These are phyloP conservation scores for Neolentinus lepideus DNA, from an alignment of 1,284 basidiomycete genomes.

Conservation along the genomic window DNA sequence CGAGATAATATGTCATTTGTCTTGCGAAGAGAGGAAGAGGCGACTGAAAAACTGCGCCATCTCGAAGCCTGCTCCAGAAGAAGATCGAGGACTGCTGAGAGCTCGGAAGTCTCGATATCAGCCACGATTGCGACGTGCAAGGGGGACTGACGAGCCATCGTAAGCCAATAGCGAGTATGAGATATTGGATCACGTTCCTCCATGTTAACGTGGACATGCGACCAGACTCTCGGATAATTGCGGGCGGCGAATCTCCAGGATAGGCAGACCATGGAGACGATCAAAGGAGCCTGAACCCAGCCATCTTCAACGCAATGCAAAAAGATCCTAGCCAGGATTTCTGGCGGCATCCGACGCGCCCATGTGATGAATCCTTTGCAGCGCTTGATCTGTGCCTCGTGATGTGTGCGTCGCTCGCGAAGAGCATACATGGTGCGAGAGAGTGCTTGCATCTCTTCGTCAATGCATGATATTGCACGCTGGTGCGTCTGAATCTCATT, in stretches of 20 bases:
- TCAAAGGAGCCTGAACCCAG: constrained; percentile 48
- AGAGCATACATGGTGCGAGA: constrained; percentile 33
- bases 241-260: constrained; percentile 49
- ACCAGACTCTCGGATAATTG: constrained; percentile 46
- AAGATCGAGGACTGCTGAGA: constrained; percentile 29
- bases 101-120: constrained; percentile 14
- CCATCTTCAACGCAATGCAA: constrained; percentile 40
- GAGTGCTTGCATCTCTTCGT: constrained; percentile 35
- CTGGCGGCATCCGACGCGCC: constrained; percentile 45
- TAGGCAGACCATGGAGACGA: constrained; percentile 52
- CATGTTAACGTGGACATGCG: constrained; percentile 44
- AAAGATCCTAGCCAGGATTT: constrained; percentile 50
- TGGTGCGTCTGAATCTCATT: constrained; percentile 32
- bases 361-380: constrained; percentile 45
- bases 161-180: constrained; percentile 43
- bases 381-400: constrained; percentile 32
- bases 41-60: constrained; percentile 38
- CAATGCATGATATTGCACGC: constrained; percentile 29
- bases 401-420: constrained; percentile 33
- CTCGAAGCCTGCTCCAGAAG: constrained; percentile 31
- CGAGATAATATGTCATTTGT: constrained; percentile 31
- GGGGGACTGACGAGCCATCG: constrained; percentile 31
- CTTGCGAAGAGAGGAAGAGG: constrained; percentile 27
- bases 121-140: constrained; percentile 38
- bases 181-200: constrained; percentile 34